Conservation (phyloP, 176 grass and related monocot genomes). For the Oryza coarctata region DNA sequence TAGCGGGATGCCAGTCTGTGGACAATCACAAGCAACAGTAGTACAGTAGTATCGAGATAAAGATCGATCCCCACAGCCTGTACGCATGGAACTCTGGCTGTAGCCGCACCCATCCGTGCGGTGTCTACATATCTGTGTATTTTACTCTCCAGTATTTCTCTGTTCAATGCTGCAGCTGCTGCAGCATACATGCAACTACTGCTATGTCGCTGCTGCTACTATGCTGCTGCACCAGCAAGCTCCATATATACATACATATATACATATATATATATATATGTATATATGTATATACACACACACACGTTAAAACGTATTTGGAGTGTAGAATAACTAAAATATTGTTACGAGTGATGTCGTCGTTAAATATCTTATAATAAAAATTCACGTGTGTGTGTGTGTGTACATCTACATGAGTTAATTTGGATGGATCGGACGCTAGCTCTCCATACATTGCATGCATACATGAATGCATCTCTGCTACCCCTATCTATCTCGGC, state of each 20-base stretch:
- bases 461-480: constrained; percentile 3
- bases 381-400: too few relatives aligned
- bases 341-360: too few relatives aligned
- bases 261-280: too few relatives aligned
- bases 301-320: too few relatives aligned
- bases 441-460: not conserved
- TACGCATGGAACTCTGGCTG: constrained; percentile 35
- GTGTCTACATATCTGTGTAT: not conserved
- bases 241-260: too few relatives aligned
- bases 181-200: not conserved
- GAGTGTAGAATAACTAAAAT: too few relatives aligned
- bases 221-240: not conserved
- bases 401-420: not conserved
- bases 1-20: not conserved
- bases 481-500: not conserved
- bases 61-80: constrained; percentile 19
- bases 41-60: not conserved
- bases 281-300: too few relatives aligned
- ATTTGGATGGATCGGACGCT: constrained; percentile 18
- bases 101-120: constrained; percentile 30
- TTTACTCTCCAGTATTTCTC: constrained; percentile 32
- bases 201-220: not conserved
- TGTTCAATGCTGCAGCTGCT: constrained; percentile 38
- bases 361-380: too few relatives aligned
- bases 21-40: constrained; percentile 36